Evolutionary conservation across 2,329 filamentous ascomycete genomes (phyloP), one percentile per base, ranked within the genome.

Genomic region (Knufia fluminis): DNA sequence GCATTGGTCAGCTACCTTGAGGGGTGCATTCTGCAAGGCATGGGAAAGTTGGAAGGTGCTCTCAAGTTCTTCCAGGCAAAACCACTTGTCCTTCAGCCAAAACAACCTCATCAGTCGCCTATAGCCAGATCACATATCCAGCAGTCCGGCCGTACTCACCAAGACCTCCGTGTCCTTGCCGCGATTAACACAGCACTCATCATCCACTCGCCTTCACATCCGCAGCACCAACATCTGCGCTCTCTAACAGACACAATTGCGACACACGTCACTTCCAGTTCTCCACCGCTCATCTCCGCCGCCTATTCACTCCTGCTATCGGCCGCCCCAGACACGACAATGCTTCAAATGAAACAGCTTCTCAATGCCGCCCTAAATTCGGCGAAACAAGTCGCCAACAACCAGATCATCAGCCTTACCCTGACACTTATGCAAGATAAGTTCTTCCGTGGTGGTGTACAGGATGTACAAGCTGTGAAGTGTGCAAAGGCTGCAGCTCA

Each of bases 381-480:
- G 2, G 83, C 86, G 10, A 83, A 83, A 55, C 71, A 73, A 6
- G 81, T 84, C 7, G 74, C 75, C 48, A 95, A 95, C 63, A 79
- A 79, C 24, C 85, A 94, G 56, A 83, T 90, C 48, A 76, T 89
- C n/a, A 83, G 83, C 42, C 85, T 96, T 55, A 82, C 85, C 4
- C 78, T 96, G 52, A 89, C 82, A 57, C 82, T 92, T 56, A 94
- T 96, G 85, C 84, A 85, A 46, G 81, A 78, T 61, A 79, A 82
- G 46, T 85, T 95, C 60, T 96, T 90, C 65, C 82, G 83, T 40
- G 45, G 45, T 17, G 84, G 85, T 52, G 83, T 90, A 12, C 80
- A 94, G 3, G 88, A 88, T 44, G 83, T 85, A 51, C 85, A 90
- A 64, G 83, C 85, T 0, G 74, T 86, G 52, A 89, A 89, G 68